Evolutionary conservation across 2,329 filamentous ascomycete species (phyloP).

Genomic region (Ophiostoma himal-ulmi): DNA sequence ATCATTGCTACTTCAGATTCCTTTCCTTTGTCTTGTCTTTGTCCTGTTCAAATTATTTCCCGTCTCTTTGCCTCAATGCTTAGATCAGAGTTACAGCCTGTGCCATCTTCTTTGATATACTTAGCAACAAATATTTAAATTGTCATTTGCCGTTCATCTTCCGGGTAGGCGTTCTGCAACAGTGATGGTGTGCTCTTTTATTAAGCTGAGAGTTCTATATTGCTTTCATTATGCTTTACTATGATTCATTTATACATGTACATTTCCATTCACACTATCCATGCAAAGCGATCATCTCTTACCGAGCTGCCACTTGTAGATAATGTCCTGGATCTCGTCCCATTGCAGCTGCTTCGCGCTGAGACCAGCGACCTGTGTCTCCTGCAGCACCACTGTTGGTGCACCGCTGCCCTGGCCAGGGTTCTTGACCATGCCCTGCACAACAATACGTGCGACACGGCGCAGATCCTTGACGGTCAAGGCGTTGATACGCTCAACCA

Average conservation of each 20-base stretch:
- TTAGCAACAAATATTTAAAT: background rate
- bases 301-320: constrained; percentile 77
- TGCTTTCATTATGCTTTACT: constrained; percentile 6
- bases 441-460: constrained; percentile 70
- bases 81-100: background rate
- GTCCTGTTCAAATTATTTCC: background rate
- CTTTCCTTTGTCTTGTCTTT: background rate
- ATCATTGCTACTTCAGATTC: background rate
- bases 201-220: background rate
- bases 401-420: constrained; percentile 72
- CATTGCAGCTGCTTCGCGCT: constrained; percentile 66
- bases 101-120: background rate
- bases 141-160: too few relatives aligned
- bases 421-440: constrained; percentile 72
- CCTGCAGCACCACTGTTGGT: constrained; percentile 91
- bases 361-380: constrained; percentile 69
- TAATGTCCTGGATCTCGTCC: constrained; percentile 84
- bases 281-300: constrained; percentile 35
- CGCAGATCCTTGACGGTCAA: constrained; percentile 76
- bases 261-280: background rate
- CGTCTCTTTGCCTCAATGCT: constrained; percentile 4
- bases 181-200: background rate
- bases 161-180: too few relatives aligned
- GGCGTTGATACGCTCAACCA: constrained; percentile 80
- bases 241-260: background rate